Percentiles rank a stretch among this genome's conserved stretches.
Evolutionary conservation across 345 rosid genomes (phyloP).

Genomic region (Aquilaria yunnanensis): DNA sequence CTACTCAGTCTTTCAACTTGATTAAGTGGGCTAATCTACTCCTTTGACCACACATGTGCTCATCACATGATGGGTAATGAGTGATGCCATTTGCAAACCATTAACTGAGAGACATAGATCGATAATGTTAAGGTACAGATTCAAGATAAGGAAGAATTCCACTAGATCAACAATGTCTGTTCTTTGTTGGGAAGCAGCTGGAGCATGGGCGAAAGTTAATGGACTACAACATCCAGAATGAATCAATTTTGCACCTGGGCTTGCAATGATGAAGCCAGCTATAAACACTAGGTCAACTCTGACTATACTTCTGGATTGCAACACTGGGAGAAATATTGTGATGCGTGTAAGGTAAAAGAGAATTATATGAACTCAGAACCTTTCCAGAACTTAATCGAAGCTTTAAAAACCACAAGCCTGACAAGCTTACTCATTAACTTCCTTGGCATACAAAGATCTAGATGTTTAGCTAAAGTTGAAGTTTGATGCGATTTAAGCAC

Average conservation of each 20-base stretch:
- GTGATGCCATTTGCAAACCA: too few relatives aligned
- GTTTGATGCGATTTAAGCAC: conserved; percentile 55
- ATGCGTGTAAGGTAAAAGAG: conserved; percentile 12
- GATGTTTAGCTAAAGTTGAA: conserved; percentile 48
- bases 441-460: conserved; percentile 21
- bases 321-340: conserved; percentile 20
- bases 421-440: conserved; percentile 22
- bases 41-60: too few relatives aligned
- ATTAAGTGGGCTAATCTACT: too few relatives aligned
- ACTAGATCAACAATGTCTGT: too few relatives aligned
- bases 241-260: neutral
- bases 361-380: conserved; percentile 20
- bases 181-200: too few relatives aligned
- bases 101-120: too few relatives aligned
- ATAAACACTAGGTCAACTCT: conserved; percentile 8
- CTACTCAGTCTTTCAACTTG: too few relatives aligned
- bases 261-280: conserved; percentile 20
- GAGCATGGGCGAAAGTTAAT: too few relatives aligned
- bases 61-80: too few relatives aligned
- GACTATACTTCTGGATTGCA: conserved; percentile 19
- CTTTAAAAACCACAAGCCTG: conserved; percentile 22
- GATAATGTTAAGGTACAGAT: too few relatives aligned
- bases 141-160: too few relatives aligned
- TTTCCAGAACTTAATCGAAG: conserved; percentile 23
- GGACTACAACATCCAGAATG: too few relatives aligned